Conservation (phyloP, 176 grass and related monocot genomes). For the Carex kokanica region DNA sequence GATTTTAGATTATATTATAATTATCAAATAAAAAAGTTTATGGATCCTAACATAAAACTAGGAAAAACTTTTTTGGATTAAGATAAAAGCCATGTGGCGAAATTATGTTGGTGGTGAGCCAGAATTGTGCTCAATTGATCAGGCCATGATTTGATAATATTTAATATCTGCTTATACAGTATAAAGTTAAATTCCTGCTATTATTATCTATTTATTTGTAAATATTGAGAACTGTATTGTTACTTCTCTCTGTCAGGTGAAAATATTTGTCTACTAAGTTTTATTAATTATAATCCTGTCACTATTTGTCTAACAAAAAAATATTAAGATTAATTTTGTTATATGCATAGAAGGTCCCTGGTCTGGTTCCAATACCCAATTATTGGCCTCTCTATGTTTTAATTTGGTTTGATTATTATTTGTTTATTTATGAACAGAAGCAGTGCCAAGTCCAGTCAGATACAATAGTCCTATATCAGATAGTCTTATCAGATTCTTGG, state of each 20-base stretch:
- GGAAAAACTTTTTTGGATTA: neutral
- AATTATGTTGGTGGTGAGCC: neutral
- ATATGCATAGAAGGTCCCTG: neutral
- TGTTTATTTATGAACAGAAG: neutral
- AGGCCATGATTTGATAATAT: neutral
- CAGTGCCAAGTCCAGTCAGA: conserved; percentile 10
- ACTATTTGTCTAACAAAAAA: neutral
- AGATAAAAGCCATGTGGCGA: neutral
- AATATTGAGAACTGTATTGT: neutral
- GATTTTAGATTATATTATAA: neutral
- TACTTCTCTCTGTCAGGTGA: neutral
- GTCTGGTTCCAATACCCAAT: neutral
- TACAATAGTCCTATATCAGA: conserved; percentile 23
- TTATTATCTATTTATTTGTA: neutral
- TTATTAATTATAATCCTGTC: neutral
- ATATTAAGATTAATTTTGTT: neutral
- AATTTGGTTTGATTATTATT: neutral
- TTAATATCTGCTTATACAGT: neutral
- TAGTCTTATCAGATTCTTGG: neutral
- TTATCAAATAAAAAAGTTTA: neutral
- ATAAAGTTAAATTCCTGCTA: neutral
- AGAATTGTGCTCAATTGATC: neutral
- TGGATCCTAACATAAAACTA: neutral
- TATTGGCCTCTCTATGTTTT: neutral
- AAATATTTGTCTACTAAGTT: neutral